Base-by-base conservation (phyloP, 2,329 filamentous ascomycete species). In the Massarina eburnea region DNA sequence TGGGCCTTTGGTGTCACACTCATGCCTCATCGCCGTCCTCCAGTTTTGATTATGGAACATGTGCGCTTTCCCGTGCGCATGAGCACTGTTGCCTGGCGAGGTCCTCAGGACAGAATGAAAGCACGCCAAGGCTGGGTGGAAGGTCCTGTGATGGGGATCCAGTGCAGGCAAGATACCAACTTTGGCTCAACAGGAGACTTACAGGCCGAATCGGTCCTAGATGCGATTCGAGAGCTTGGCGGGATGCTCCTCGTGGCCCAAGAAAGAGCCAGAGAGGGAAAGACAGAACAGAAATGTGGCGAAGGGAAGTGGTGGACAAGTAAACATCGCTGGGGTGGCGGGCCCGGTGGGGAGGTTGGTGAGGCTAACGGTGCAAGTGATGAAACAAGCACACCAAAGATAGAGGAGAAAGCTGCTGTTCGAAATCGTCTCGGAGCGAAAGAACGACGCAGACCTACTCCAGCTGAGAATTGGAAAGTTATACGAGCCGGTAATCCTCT, bases 291-390 rank as follows among this genome's bases (percentile, higher is more conserved):
- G 39, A 73, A 67, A 41, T 73, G 78, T 3, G 79, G 80, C 1
- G 76, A 80, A 52, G 79, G 78, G 3, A 75, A 80, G 57, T 85
- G 82, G 82, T 85, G 80, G 80, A 79, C 80, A 2, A 75, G 68
- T 2, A 73, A 67, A 41, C 74, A 77, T 20, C 73, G 82, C 42
- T 84, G 80, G 74, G 81, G 82, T 41, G 81, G 80, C 19, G 76
- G 75, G 10, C 61, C 66, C n/a, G 75, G 75, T 15, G 73, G 71
- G 29, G 73, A 76, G 46, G 62, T 73, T 15, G 72, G 69, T 37
- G 64, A 71, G 45, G 61, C 54, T 41, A 52, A 41, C 8, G 57
- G 55, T 39, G 45, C 55, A 8, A 62, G 49, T 33, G 61, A 66
- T 39, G 54, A 64, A n/a, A 62, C 67, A 8, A 41, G 52, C 18